Evolutionary conservation across 164 flowering plant genomes (phyloP), one percentile per base, ranked within the genome.

Genomic region (Tinospora cordifolia): DNA sequence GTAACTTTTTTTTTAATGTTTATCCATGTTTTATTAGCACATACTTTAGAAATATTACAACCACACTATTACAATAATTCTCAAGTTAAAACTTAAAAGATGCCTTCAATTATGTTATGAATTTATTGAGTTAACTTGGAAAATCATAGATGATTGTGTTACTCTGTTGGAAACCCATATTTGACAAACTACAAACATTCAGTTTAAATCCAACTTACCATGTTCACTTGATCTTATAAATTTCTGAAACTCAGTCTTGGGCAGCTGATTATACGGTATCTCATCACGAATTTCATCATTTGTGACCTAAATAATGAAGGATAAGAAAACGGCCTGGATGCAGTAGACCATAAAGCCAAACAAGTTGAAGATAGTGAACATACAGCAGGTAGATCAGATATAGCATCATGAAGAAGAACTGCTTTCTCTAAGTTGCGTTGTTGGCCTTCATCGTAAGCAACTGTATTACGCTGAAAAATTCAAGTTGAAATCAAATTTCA

Each of bases 331-430:
- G 11, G 41, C 44, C n/a, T 63, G 22, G 65, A 19, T 60, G 21
- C 36, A 67, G n/a, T 67, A 66, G 65, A 72, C 15, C 36, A 74
- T 34, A 41, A 41, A 40, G 49, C 41, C 62, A 13, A 24, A 63
- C 34, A 77, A 44, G 5, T 58, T 41, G 34, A 67, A 63, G 62
- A 62, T 21, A 47, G 68, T 25, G 30, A 68, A 69, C 66, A 9
- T 83, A 85, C 90, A 39, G 79, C 68, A 57, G 90, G 90, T 62
- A 87, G 87, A 76, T 87, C 90, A 64, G 88, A 83, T 46, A 87
- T 80, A 51, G 88, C 86, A 74, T 85, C 90, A 49, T 69, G 70
- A 70, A 87, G 82, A 69, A 80, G 68, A 75, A 84, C 62, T 40
- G 83, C 84, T 67, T 76, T 74, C 71, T 85, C 82, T 25, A 85